Conservation (phyloP, 2,329 filamentous ascomycete genomes). For the Fusarium virguliforme region DNA sequence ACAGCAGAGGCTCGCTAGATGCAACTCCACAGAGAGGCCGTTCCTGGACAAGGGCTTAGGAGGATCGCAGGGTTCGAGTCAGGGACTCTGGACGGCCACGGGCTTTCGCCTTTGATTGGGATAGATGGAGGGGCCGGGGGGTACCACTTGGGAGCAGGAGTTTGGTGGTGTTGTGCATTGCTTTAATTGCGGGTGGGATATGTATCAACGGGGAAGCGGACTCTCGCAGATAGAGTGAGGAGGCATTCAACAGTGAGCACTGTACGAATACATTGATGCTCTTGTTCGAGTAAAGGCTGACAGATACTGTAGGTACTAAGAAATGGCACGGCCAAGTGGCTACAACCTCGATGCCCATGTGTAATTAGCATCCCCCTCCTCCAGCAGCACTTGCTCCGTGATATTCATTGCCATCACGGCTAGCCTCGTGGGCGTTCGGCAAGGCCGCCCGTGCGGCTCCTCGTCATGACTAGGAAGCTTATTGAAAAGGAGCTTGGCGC, state of each 20-base stretch:
- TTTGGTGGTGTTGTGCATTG: constrained; percentile 46
- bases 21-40: constrained; percentile 46
- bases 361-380: constrained; percentile 24
- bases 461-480: constrained; percentile 29
- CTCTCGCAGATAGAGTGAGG: constrained; percentile 13
- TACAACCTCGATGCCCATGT: constrained; percentile 4
- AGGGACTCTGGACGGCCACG: constrained; percentile 43
- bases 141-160: constrained; percentile 43
- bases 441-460: constrained; percentile 34
- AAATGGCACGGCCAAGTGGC: background rate
- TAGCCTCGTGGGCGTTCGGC: constrained; percentile 39
- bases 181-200: constrained; percentile 41
- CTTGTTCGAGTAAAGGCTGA: background rate
- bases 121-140: constrained; percentile 22
- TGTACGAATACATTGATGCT: constrained; percentile 4
- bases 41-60: constrained; percentile 47
- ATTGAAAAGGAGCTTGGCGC: constrained; percentile 14
- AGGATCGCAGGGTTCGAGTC: constrained; percentile 48
- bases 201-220: constrained; percentile 15
- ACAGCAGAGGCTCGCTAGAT: constrained; percentile 29
- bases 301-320: no score
- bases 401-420: constrained; percentile 32
- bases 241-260: background rate
- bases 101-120: constrained; percentile 37
- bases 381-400: constrained; percentile 33